A percentile compares a stretch with the other conserved stretches of the same genome.
Evolutionary conservation across 2,329 filamentous ascomycete species (phyloP).

Genomic region (Capronia americana): DNA sequence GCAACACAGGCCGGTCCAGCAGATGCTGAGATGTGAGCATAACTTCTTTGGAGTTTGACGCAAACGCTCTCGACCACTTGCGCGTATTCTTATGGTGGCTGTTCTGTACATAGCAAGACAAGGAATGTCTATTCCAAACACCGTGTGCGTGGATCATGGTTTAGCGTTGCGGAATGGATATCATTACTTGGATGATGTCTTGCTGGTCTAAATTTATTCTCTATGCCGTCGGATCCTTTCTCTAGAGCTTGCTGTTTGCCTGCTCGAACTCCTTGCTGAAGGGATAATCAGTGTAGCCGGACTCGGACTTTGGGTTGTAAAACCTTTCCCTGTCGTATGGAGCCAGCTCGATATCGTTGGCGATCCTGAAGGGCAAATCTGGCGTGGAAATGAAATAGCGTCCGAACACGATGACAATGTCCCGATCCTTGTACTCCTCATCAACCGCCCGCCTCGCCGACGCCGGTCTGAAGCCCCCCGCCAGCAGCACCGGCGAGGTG

Average conservation of each 20-base stretch:
- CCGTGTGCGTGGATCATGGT: neutral
- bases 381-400: slow-evolving; percentile 59
- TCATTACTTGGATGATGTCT: slow-evolving; percentile 4
- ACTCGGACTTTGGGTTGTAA: slow-evolving; percentile 30
- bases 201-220: slow-evolving; percentile 2
- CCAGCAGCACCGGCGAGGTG: slow-evolving; percentile 61
- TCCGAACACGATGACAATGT: slow-evolving; percentile 57
- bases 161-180: slow-evolving; percentile 10
- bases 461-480: slow-evolving; percentile 60
- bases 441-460: slow-evolving; percentile 57
- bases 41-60: neutral
- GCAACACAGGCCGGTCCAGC: slow-evolving; percentile 3
- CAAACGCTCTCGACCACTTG: neutral
- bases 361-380: slow-evolving; percentile 55
- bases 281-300: slow-evolving; percentile 29
- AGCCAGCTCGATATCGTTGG: slow-evolving; percentile 42
- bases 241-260: slow-evolving; percentile 10
- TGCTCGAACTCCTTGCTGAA: slow-evolving; percentile 27
- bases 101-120: neutral
- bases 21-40: slow-evolving; percentile 12
- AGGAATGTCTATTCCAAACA: neutral
- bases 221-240: neutral
- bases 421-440: slow-evolving; percentile 51
- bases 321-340: slow-evolving; percentile 31
- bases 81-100: neutral